phyloP scores from a whole-genome alignment of 192 early-diverging fungal species.

The Thamnidium elegans region DNA sequence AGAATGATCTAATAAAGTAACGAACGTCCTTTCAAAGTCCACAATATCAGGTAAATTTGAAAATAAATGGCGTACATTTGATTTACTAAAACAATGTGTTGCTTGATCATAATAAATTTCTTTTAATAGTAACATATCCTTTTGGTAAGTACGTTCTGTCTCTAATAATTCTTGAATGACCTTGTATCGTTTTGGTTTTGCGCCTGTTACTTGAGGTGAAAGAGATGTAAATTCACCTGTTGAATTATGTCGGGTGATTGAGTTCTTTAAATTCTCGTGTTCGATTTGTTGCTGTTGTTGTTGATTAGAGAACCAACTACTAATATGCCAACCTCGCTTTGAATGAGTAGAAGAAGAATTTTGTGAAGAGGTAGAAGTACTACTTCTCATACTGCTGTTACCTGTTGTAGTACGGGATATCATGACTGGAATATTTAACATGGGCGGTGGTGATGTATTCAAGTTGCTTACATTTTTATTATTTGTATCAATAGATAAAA shows the following conservation, averaged over 20 bases:
- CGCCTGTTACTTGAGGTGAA: slow-evolving; percentile 10
- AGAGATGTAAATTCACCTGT: background rate
- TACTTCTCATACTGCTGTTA: slow-evolving; percentile 3
- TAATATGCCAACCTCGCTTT: slow-evolving; percentile 9
- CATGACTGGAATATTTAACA: background rate
- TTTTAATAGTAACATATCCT: slow-evolving; percentile 71
- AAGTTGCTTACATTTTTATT: background rate
- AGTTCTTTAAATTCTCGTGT: background rate
- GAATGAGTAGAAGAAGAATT: background rate
- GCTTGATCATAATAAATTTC: slow-evolving; percentile 59
- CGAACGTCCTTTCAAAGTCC: slow-evolving; percentile 56
- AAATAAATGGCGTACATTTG: slow-evolving; percentile 71
- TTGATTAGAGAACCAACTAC: background rate
- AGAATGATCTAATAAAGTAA: slow-evolving; percentile 58
- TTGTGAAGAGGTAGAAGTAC: slow-evolving; percentile 1
- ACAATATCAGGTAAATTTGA: slow-evolving; percentile 74
- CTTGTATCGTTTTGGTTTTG: slow-evolving; percentile 54
- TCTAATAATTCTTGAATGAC: slow-evolving; percentile 72
- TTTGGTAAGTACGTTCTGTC: slow-evolving; percentile 68
- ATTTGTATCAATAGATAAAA: slow-evolving; percentile 1
- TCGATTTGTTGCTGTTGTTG: background rate
- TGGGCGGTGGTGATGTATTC: background rate
- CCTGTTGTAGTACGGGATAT: slow-evolving; percentile 9
- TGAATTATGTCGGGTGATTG: background rate
- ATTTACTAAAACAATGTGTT: background rate